These are phyloP conservation scores for Cladosporium sp. DNA, from an alignment of 2,329 filamentous ascomycete genomes.

Conservation along the genomic window DNA sequence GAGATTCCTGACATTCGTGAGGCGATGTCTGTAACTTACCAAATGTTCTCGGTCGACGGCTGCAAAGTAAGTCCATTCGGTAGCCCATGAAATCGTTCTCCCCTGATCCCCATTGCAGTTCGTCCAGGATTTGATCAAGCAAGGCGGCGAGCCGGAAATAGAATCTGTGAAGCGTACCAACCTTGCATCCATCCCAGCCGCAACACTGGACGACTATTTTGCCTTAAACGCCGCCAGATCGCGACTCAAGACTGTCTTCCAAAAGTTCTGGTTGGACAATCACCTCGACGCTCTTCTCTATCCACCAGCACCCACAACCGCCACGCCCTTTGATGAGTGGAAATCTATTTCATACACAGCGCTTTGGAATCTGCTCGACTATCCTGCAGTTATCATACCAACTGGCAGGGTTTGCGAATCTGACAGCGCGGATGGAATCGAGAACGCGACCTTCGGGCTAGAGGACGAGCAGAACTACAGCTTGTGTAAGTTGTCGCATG, in stretches of 20 bases:
- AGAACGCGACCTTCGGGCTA: constrained; percentile 16
- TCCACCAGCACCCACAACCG: constrained; percentile 51
- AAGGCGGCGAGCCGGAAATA: constrained; percentile 19
- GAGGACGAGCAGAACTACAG: constrained; percentile 20
- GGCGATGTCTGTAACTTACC: constrained; percentile 14
- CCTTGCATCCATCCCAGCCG: constrained; percentile 18
- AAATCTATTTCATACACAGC: constrained; percentile 48
- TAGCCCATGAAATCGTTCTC: neutral
- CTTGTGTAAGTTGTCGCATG: constrained; percentile 18
- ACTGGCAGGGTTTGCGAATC: constrained; percentile 42
- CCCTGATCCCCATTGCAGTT: constrained; percentile 1
- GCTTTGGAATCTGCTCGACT: constrained; percentile 65
- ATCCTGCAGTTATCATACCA: constrained; percentile 59
- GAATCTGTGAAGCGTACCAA: constrained; percentile 20
- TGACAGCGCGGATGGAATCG: constrained; percentile 37
- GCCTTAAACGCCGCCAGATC: constrained; percentile 15
- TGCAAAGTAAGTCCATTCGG: neutral
- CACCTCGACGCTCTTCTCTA: constrained; percentile 57
- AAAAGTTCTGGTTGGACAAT: constrained; percentile 14
- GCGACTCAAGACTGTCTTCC: constrained; percentile 14
- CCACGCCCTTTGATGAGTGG: constrained; percentile 48
- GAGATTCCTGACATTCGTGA: constrained; percentile 18
- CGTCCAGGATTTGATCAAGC: constrained; percentile 15
- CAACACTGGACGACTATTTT: constrained; percentile 18
- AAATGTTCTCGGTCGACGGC: constrained; percentile 15